phyloP scores from a whole-genome alignment of 179 eudicot species.

The Pouteria campechiana region DNA sequence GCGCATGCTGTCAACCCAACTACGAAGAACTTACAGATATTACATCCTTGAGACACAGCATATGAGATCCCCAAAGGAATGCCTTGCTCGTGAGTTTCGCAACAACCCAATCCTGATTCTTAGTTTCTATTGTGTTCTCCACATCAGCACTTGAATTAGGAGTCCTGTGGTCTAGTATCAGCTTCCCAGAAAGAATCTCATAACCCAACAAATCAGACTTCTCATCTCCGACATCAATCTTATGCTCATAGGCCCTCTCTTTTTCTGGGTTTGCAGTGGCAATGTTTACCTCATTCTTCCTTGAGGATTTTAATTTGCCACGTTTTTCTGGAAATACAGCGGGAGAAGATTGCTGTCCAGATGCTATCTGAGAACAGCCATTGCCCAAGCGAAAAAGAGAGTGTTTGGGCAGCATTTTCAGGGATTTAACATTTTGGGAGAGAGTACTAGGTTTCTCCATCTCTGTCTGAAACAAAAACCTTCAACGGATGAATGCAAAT shows the following conservation, averaged over 20 bases:
- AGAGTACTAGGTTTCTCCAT: constrained; percentile 79
- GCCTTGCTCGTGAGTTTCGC: constrained; percentile 98
- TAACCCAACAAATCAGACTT: constrained; percentile 86
- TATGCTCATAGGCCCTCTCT: constrained; percentile 68
- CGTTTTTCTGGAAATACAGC: constrained; percentile 95
- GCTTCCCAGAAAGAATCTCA: constrained; percentile 76
- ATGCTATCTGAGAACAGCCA: constrained; percentile 71
- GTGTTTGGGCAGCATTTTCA: constrained; percentile 60
- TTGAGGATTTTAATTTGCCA: constrained; percentile 52
- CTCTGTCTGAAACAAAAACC: constrained; percentile 10
- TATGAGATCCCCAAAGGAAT: constrained; percentile 73
- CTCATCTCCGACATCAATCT: constrained; percentile 90
- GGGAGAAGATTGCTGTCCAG: constrained; percentile 88
- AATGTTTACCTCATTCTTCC: constrained; percentile 22
- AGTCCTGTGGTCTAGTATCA: constrained; percentile 72
- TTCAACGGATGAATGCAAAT: too few relatives aligned
- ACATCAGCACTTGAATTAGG: constrained; percentile 33
- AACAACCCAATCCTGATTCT: constrained; percentile 45
- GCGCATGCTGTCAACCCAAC: too few relatives aligned
- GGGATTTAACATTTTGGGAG: constrained; percentile 52
- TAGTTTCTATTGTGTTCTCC: constrained; percentile 47
- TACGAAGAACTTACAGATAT: constrained; percentile 57
- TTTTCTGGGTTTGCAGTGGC: constrained; percentile 44
- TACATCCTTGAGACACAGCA: constrained; percentile 71
- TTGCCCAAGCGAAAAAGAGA: constrained; percentile 68